Conservation (phyloP, 495 filamentous ascomycete species). For the Trichoderma parareesei region DNA sequence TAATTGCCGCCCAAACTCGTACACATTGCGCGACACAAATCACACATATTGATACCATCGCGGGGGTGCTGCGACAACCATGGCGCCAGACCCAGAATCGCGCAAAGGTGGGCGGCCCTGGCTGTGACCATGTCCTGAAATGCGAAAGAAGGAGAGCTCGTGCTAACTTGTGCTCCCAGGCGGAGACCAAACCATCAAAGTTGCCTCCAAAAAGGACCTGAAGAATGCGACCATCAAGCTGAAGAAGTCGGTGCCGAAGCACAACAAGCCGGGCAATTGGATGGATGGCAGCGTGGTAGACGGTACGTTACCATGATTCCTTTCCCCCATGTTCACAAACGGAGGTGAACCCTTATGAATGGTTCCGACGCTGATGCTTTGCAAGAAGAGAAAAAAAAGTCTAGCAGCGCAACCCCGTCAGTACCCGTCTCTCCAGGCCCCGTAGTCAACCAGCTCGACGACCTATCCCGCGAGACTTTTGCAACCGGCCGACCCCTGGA, state of each 20-base stretch:
- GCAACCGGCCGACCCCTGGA: conserved; percentile 65
- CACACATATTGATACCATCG: neutral
- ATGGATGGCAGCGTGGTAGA: conserved; percentile 43
- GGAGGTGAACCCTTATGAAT: no score
- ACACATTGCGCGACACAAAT: neutral
- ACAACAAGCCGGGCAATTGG: conserved; percentile 48
- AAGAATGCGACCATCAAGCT: conserved; percentile 55
- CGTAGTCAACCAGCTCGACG: conserved; percentile 66
- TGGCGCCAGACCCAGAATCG: conserved; percentile 9
- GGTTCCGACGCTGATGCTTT: neutral
- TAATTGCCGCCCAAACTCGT: neutral
- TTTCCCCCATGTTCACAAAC: neutral
- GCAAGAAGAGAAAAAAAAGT: conserved; percentile 38
- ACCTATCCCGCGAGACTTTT: conserved; percentile 60
- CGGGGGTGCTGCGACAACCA: neutral
- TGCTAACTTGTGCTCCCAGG: conserved; percentile 20
- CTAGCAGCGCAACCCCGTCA: conserved; percentile 36
- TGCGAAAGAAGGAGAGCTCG: neutral
- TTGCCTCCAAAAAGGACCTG: conserved; percentile 56
- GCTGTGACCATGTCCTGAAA: no score
- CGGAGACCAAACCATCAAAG: conserved; percentile 49
- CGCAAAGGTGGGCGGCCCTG: conserved; percentile 10
- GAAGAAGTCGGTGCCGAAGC: conserved; percentile 55
- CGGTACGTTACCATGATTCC: conserved; percentile 34
- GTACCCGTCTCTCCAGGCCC: conserved; percentile 38